These are phyloP conservation scores for Sugiyamaella lignohabitans DNA, from an alignment of 805 yeast species.

Conservation along the genomic window DNA sequence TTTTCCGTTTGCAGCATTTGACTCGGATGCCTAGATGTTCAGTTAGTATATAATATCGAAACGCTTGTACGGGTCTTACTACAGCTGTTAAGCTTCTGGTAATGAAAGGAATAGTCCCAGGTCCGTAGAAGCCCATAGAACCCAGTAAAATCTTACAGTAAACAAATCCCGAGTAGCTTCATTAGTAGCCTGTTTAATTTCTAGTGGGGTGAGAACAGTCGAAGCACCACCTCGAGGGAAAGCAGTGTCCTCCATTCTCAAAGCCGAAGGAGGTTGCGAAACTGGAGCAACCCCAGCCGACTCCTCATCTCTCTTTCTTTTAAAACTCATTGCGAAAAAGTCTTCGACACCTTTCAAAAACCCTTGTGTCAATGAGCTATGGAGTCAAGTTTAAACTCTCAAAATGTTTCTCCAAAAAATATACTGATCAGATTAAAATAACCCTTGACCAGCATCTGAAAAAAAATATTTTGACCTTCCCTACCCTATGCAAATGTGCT, in stretches of 20 bases:
- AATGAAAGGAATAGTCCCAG: no score
- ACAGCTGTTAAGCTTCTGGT: no score
- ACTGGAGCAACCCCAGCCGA: background rate
- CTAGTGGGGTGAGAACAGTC: constrained; percentile 78
- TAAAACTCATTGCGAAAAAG: constrained; percentile 2
- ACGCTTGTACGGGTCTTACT: no score
- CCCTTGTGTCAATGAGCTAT: background rate
- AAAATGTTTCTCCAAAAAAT: no score
- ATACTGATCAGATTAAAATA: no score
- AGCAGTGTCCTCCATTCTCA: constrained; percentile 40
- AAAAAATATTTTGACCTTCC: background rate
- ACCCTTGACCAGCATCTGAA: background rate
- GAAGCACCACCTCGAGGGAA: constrained; percentile 86
- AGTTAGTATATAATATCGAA: no score
- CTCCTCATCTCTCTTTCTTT: constrained; percentile 9
- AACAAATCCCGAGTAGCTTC: constrained; percentile 86
- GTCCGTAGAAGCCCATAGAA: no score
- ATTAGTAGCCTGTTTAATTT: constrained; percentile 84
- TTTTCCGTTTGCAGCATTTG: constrained; percentile 16
- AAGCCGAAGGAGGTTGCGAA: background rate
- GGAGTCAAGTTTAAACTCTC: no score
- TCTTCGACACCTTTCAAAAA: no score
- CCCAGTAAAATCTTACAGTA: no score
- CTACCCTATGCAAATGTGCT: background rate
- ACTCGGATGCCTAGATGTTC: no score